A percentile compares a stretch with the other conserved stretches of the same genome.
These are phyloP conservation scores for Colletotrichum aenigma DNA, from an alignment of 2,329 filamentous ascomycete species.

Conservation along the genomic window DNA sequence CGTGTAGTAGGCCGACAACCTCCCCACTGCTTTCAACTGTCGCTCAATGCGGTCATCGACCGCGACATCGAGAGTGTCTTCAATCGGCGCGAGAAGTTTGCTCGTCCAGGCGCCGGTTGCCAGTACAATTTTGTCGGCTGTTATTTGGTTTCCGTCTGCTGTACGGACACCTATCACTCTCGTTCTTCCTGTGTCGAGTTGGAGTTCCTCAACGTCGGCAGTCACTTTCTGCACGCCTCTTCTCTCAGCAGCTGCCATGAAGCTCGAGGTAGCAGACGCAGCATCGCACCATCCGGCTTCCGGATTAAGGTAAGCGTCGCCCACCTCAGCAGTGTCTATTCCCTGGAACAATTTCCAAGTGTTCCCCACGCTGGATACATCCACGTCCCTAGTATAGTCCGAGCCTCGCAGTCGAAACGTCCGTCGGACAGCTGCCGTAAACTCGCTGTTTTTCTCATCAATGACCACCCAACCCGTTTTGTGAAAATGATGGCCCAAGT, in stretches of 20 bases:
- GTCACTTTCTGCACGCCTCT: neutral
- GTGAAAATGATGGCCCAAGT: conserved; percentile 6
- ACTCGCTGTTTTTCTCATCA: neutral
- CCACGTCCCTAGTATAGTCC: neutral
- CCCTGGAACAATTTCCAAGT: neutral
- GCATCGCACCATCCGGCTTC: conserved; percentile 11
- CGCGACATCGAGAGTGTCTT: neutral
- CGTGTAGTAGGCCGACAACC: neutral
- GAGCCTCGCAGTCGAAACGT: conserved; percentile 1
- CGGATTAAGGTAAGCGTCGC: neutral
- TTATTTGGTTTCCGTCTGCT: neutral
- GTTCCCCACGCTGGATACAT: neutral
- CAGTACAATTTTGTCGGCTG: conserved; percentile 55
- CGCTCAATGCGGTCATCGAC: neutral
- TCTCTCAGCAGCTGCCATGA: neutral
- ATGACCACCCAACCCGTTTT: conserved; percentile 1
- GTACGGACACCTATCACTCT: neutral
- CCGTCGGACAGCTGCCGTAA: neutral
- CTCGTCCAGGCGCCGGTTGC: conserved; percentile 58
- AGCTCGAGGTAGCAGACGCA: neutral
- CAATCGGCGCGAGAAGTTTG: conserved; percentile 46
- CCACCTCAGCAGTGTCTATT: neutral
- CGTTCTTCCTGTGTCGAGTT: neutral
- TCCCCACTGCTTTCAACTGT: conserved; percentile 2
- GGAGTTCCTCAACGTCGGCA: neutral